Base-by-base conservation (phyloP, 1,284 basidiomycete species). In the Tilletia caries region DNA sequence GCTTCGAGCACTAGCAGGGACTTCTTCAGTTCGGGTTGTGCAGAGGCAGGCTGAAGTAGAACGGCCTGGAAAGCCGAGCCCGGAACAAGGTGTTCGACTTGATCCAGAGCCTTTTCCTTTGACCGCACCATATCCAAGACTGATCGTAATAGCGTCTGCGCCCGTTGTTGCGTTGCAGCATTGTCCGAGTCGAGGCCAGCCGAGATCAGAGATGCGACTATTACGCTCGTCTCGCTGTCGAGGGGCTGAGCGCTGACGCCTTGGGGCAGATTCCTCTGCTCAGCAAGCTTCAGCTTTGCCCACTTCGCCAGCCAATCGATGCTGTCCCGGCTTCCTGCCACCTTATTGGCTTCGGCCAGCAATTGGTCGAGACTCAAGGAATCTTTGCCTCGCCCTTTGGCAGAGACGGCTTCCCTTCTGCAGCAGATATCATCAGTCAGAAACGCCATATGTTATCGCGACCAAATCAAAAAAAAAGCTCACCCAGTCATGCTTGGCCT, bases 1-100 rank as follows among this genome's bases (percentile, higher is more conserved):
- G 32, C 58, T 33, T 62, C 58, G 32, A 62, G 29, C 32, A 62
- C 58, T 4, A 62, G 58, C 10, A 62, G 27, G 6, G 58, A 62
- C 18, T 29, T 25, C 34, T 37, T 62, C 5, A 37, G 32, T 29
- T 62, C 27, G 58, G 58, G 32, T 8, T 62, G 18, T 33, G 32
- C 33, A 37, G 34, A 20, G 58, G 29, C 27, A 29, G 58, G 58
- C 29, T 34, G 29, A 62, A 62, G 29, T 20, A 50, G 48, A 13
- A n/a, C 48, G 12, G 48, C 20, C 8, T 50, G 20, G 20, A 50
- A 25, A 6, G 13, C 20, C 20, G 48, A 20, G 48, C 20, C 8
- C 12, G 48, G 48, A 20, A n/a, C 20, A 8, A 20, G 20, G 18
- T 50, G 48, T n/a, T 25, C 23, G 8, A 6, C 48, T 18, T 18